Base-by-base conservation (phyloP, 2,329 filamentous ascomycete genomes). In the Colletotrichum falcatum region DNA sequence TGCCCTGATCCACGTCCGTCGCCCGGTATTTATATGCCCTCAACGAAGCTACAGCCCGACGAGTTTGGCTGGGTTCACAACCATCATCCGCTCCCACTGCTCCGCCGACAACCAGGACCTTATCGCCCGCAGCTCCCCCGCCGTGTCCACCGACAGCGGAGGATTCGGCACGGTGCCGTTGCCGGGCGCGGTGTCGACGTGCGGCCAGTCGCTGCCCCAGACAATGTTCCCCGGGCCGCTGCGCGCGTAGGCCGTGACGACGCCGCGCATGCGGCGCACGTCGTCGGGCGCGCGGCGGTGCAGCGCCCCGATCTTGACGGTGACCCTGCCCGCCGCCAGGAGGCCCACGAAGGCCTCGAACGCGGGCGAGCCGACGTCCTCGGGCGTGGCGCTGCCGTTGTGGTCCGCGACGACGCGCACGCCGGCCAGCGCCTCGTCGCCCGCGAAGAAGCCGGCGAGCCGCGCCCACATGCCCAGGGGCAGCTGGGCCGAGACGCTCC, bases 241-340 rank as follows among this genome's bases (percentile, higher is more conserved):
- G 12, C 5, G 42, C 18, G 42, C 42, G 20, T 44, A 44, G 8
- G 42, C 42, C 42, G 16, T 12, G 37, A 6, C 62, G 7, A 65
- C 56, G 0, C 7, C 26, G 16, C 58, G 28, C 9, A 65, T 39
- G 3, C 56, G 62, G 28, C 33, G n/a, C 53, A 58, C 49, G 1
- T 18, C 39, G 2, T 58, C 39, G 12, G 62, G 62, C 1, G 62
- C 56, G 23, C 62, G 28, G 18, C 62, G 37, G 26, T 65, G 62
- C 20, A 65, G 54, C 18, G 62, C 62, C 5, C 62, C 62, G 23
- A 65, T 20, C 30, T 65, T 65, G 9, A 65, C 62, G 37, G 37
- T 58, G n/a, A 65, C 37, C 23, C 23, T 37, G n/a, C 53, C 62
- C 20, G 62, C 49, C 39, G 26, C 18, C 8, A 65, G 28, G 5